Evolutionary conservation across 352 stramenopile genomes (phyloP).

Genomic region (Pythium grandisporangium): DNA sequence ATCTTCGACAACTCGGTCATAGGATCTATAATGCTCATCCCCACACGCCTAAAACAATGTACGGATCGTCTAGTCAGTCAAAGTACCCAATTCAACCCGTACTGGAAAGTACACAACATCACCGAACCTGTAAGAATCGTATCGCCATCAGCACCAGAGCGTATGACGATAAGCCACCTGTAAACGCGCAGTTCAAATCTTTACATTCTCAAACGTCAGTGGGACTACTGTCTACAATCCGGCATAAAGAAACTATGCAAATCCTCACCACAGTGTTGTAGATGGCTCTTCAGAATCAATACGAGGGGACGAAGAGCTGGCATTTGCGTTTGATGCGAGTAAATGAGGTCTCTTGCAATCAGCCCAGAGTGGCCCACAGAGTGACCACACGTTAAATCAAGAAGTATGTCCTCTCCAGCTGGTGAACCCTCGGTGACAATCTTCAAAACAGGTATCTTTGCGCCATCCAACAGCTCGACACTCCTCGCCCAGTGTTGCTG

Average conservation of each 20-base stretch:
- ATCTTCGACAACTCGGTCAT: too few species aligned
- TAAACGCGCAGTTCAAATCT: constrained; percentile 93
- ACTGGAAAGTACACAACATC: too few species aligned
- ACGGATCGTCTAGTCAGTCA: too few species aligned
- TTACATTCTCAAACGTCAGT: too few species aligned
- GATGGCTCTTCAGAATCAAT: constrained; percentile 90
- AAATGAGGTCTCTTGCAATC: constrained; percentile 88
- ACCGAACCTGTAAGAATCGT: constrained; percentile 85
- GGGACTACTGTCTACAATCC: too few species aligned
- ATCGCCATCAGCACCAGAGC: constrained; percentile 93
- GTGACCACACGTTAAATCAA: constrained; percentile 95
- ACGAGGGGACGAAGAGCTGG: constrained; percentile 91
- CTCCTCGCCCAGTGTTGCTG: constrained; percentile 64
- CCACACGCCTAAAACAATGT: constrained; percentile 62
- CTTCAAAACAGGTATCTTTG: constrained; percentile 96
- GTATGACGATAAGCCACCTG: constrained; percentile 94
- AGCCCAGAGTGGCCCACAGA: constrained; percentile 91
- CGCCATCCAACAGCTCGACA: constrained; percentile 91
- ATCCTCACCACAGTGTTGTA: constrained; percentile 42
- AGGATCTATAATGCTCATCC: constrained; percentile 37
- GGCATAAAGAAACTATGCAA: not conserved
- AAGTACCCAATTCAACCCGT: too few species aligned
- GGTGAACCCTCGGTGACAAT: too few species aligned
- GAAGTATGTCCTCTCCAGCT: constrained; percentile 48
- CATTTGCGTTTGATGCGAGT: constrained; percentile 84